Percentiles rank a stretch among this genome's conserved stretches.
Evolutionary conservation across 169 alveolate species (phyloP).

Genomic region (Eimeria sp.): DNA sequence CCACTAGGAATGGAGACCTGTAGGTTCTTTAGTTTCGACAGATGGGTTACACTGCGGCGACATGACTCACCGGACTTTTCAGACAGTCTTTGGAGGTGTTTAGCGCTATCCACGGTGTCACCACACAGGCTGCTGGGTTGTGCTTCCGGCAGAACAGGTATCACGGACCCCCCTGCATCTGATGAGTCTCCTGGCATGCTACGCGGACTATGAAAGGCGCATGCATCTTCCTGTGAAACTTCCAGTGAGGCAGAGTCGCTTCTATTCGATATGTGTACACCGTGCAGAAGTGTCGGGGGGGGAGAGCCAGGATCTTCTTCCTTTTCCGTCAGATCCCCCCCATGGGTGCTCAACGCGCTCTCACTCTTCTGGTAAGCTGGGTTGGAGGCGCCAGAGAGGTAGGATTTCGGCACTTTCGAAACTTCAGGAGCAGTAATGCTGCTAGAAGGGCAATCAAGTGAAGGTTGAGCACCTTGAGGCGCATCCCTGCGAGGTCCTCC

Average conservation of each 20-base stretch:
- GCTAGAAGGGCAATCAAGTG: neutral
- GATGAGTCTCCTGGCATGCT: constrained; percentile 54
- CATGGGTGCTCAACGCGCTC: constrained; percentile 17
- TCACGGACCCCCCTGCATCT: constrained; percentile 35
- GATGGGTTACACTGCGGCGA: neutral
- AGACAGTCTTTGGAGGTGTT: neutral
- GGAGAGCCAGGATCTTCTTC: constrained; percentile 27
- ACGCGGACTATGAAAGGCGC: constrained; percentile 71
- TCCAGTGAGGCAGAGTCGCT: neutral
- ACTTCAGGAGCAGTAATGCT: neutral
- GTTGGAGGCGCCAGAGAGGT: neutral
- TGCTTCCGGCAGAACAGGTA: neutral
- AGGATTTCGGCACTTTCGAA: neutral
- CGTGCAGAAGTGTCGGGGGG: constrained; percentile 1
- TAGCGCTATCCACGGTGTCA: neutral
- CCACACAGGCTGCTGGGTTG: neutral
- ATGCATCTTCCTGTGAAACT: constrained; percentile 50
- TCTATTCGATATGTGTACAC: neutral
- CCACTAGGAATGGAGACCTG: neutral
- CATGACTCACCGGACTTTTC: neutral
- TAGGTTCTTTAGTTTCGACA: neutral
- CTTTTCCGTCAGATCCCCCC: constrained; percentile 16
- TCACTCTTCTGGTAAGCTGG: neutral
- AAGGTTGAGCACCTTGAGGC: neutral
- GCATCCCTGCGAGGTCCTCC: neutral